Evolutionary conservation across 1,284 basidiomycete genomes (phyloP).

Genomic region (Rhodotorula sp.): DNA sequence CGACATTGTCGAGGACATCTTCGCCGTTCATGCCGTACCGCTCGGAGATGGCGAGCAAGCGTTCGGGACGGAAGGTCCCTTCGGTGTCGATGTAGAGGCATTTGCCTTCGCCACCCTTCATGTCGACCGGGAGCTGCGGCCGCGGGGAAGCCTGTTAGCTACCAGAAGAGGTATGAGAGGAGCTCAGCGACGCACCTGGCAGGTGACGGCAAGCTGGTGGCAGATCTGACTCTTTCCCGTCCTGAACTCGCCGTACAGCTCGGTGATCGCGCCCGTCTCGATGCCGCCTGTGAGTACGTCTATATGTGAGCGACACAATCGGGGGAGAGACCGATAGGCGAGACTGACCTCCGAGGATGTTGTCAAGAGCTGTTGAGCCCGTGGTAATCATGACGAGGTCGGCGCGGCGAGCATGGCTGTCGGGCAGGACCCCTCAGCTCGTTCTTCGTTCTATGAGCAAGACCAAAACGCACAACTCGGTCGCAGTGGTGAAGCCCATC

Average conservation of each 20-base stretch:
- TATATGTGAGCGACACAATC: not conserved
- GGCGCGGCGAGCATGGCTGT: constrained; percentile 81
- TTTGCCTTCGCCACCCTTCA: constrained; percentile 99
- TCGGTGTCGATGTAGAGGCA: constrained; percentile 99
- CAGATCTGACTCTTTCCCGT: constrained; percentile 99
- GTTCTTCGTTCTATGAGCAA: not conserved
- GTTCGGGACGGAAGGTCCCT: constrained; percentile 95
- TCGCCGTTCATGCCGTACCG: constrained; percentile 93
- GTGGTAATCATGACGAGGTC: constrained; percentile 97
- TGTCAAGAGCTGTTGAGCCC: constrained; percentile 93
- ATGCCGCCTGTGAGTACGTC: constrained; percentile 67
- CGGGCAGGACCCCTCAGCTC: too few relatives aligned
- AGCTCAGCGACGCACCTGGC: constrained; percentile 58
- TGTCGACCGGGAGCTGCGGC: constrained; percentile 75
- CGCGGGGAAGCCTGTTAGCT: too few relatives aligned
- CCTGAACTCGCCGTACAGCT: constrained; percentile 97
- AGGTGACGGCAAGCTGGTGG: constrained; percentile 96
- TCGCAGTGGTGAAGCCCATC: constrained; percentile 96
- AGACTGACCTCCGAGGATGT: constrained; percentile 79
- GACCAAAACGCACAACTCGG: constrained; percentile 59
- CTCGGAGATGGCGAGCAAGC: constrained; percentile 91
- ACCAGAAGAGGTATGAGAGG: not conserved
- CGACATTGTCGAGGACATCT: constrained; percentile 97
- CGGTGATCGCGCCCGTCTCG: constrained; percentile 97
- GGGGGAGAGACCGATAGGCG: not conserved